Evolutionary conservation across 805 yeast genomes (phyloP), one percentile per base, ranked within the genome.

Genomic region (Myxozyma udenii): DNA sequence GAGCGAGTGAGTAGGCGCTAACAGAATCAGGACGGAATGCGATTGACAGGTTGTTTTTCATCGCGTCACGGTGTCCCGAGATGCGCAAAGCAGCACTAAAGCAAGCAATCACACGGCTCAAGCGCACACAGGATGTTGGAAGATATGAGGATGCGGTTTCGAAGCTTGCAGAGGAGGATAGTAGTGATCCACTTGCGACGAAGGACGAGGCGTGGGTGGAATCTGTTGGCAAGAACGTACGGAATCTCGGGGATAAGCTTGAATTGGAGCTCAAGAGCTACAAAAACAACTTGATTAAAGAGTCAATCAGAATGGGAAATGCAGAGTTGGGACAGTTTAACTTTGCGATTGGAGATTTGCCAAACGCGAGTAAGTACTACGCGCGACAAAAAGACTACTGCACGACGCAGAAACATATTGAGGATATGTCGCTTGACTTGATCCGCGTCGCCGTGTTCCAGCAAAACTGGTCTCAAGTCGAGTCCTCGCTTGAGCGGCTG

Each of bases 301-400:
- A 55, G 39, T 48, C 55, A 44, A 55, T 55, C 36, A 50, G 60
- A 12, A 55, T 55, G 51, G 60, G 59, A 14, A 30, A 55, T 24
- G 50, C 51, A 6, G 60, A 55, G 26, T 48, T 55, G 2, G 60
- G 59, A 3, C 54, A 52, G 35, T 54, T 48, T 22, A 44, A 42
- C 37, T 42, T 48, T 18, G 23, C 41, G 6, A 41, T 45, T 18
- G 60, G 59, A 11, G 60, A 55, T 24, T 38, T 55, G 24, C 6
- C 51, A 12, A 32, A 38, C 11, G 60, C 60, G 9, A 42, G 40
- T 19, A 49, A 53, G 44, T 54, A 24, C 18, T 54, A 48, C 22
- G 9, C 40, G 3, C 50, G 60, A 5, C 58, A 53, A 25, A 28
- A 54, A 30, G 60, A 55, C 11, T 55, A 48, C 33, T 55, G 60